Conservation (phyloP, 352 stramenopile species). For the Pythium brassicae region DNA sequence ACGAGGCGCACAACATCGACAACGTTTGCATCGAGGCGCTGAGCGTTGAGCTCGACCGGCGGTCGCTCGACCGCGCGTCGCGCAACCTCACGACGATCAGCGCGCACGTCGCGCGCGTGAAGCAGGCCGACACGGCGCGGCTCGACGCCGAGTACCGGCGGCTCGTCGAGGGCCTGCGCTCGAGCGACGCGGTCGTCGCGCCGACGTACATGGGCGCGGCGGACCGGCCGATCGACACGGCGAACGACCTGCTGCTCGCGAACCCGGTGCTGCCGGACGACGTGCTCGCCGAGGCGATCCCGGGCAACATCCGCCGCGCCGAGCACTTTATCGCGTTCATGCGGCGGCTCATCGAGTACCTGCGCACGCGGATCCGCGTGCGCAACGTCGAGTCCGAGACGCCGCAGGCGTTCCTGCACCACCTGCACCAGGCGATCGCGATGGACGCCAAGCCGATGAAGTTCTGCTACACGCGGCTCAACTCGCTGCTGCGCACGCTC, state of each 20-base stretch:
- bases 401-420: conserved; percentile 95
- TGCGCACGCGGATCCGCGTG: conserved; percentile 79
- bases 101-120: conserved; percentile 80
- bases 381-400: conserved; percentile 95
- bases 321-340: conserved; percentile 99
- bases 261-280: conserved; percentile 88
- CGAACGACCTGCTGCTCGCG: conserved; percentile 62
- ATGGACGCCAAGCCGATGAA: conserved; percentile 97
- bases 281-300: conserved; percentile 96
- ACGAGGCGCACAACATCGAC: conserved; percentile 99
- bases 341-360: conserved; percentile 94
- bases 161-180: conserved; percentile 94
- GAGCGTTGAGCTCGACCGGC: conserved; percentile 93
- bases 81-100: conserved; percentile 84
- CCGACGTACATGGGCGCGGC: conserved; percentile 38
- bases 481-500: conserved; percentile 94
- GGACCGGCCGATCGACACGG: conserved; percentile 47
- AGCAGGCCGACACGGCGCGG: conserved; percentile 87
- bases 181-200: conserved; percentile 75
- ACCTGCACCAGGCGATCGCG: conserved; percentile 89
- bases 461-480: conserved; percentile 97
- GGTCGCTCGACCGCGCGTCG: conserved; percentile 90
- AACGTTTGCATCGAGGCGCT: conserved; percentile 99
- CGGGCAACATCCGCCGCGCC: conserved; percentile 96
- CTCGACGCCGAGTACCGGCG: conserved; percentile 95